Percentiles rank a stretch among this genome's conserved stretches.
These are phyloP conservation scores for Leccinellum rugosiceps DNA, from an alignment of 768 basidiomycete species.

Conservation along the genomic window DNA sequence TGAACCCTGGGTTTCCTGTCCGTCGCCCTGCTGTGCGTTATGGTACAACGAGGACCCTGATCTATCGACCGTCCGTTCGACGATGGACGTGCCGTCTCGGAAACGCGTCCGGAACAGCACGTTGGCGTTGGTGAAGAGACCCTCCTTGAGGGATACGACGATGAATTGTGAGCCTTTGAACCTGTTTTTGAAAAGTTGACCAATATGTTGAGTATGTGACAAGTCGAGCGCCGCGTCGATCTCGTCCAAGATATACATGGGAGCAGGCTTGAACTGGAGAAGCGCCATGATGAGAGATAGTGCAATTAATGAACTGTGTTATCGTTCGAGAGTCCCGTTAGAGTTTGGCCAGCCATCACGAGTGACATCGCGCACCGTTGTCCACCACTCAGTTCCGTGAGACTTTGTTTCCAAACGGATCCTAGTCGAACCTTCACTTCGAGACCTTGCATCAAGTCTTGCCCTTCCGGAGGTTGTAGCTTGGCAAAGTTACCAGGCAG, in stretches of 20 bases:
- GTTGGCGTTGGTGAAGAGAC: constrained; percentile 96
- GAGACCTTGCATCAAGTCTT: constrained; percentile 91
- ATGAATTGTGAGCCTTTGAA: constrained; percentile 99
- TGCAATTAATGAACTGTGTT: constrained; percentile 88
- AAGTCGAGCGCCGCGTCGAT: constrained; percentile 97
- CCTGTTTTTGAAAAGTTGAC: constrained; percentile 93
- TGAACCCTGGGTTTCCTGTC: constrained; percentile 7
- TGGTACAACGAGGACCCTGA: constrained; percentile 47
- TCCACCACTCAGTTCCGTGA: constrained; percentile 96
- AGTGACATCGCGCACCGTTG: constrained; percentile 63
- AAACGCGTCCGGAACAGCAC: constrained; percentile 92
- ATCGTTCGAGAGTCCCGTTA: not conserved
- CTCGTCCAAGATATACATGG: constrained; percentile 99
- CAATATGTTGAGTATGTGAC: constrained; percentile 96
- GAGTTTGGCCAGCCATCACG: not conserved
- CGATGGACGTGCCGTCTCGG: constrained; percentile 89
- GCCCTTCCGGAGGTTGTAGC: constrained; percentile 87
- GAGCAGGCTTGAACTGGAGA: constrained; percentile 98
- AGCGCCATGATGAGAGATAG: constrained; percentile 98
- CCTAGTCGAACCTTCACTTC: constrained; percentile 97
- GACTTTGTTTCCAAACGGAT: constrained; percentile 94
- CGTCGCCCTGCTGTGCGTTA: constrained; percentile 10
- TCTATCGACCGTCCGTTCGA: constrained; percentile 74
- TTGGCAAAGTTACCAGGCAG: constrained; percentile 96
- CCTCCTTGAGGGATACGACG: constrained; percentile 95